Evolutionary conservation across 495 filamentous ascomycete species (phyloP).

Genomic region (Daldinia loculata): DNA sequence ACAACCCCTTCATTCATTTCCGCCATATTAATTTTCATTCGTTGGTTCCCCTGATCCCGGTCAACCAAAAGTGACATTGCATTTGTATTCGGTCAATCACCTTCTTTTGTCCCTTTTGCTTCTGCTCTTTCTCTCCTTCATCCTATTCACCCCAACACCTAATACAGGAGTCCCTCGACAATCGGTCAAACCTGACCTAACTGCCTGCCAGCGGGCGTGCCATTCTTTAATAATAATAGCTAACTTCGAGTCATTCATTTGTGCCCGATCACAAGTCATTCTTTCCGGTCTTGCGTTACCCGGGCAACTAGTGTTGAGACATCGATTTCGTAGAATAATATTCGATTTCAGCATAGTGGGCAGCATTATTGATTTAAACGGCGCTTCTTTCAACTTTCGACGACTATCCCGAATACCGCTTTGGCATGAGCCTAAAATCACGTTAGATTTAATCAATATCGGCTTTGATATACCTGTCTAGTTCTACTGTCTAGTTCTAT

Average conservation of each 20-base stretch:
- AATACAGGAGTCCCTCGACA: conserved; percentile 45
- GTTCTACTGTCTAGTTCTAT: not conserved
- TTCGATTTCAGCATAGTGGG: conserved; percentile 23
- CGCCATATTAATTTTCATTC: conserved; percentile 46
- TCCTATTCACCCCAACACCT: conserved; percentile 43
- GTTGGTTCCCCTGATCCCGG: conserved; percentile 36
- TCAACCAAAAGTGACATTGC: conserved; percentile 23
- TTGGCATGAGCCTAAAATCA: conserved; percentile 2
- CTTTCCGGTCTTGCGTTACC: conserved; percentile 29
- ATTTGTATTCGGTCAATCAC: conserved; percentile 39
- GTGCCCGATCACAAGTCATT: conserved; percentile 39
- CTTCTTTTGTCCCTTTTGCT: conserved; percentile 42
- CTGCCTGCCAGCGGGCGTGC: conserved; percentile 59
- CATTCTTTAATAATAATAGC: conserved; percentile 56
- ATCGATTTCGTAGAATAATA: conserved; percentile 35
- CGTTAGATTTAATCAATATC: not conserved
- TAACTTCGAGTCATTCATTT: conserved; percentile 50
- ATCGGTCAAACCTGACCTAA: conserved; percentile 38
- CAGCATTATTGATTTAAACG: not conserved
- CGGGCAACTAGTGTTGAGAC: conserved; percentile 35
- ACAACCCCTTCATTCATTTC: conserved; percentile 50
- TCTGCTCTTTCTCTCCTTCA: conserved; percentile 51
- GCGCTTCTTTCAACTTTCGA: not conserved
- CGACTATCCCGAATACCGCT: not conserved
- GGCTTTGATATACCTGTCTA: not conserved